These are phyloP conservation scores for Glebionis coronaria DNA, from an alignment of 129 eudicot genomes.

Conservation along the genomic window DNA sequence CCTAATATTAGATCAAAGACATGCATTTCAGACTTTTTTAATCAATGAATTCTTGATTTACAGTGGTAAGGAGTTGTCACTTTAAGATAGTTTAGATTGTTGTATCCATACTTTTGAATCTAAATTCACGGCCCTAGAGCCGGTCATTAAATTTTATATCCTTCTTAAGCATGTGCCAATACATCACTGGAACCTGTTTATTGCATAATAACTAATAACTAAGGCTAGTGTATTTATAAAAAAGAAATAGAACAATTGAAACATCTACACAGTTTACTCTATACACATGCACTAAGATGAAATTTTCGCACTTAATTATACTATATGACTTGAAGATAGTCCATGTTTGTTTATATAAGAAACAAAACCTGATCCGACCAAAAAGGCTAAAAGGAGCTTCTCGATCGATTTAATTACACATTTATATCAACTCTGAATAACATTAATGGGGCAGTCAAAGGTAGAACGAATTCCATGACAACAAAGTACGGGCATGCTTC, in stretches of 20 bases:
- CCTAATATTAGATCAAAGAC: slow-evolving; percentile 9
- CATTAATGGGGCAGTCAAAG: slow-evolving; percentile 67
- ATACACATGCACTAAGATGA: background rate
- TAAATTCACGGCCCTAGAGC: slow-evolving; percentile 3
- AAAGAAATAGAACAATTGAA: too few relatives aligned
- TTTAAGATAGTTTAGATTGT: too few relatives aligned
- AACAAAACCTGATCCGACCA: slow-evolving; percentile 73
- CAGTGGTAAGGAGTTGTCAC: too few relatives aligned
- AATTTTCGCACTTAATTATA: background rate
- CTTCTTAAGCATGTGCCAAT: background rate
- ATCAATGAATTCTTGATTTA: slow-evolving; percentile 6
- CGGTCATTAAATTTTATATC: background rate
- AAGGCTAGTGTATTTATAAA: slow-evolving; percentile 10
- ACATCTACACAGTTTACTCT: too few relatives aligned
- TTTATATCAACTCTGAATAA: slow-evolving; percentile 73
- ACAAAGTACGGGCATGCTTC: slow-evolving; percentile 65
- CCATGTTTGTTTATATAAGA: too few relatives aligned
- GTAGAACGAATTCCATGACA: slow-evolving; percentile 58
- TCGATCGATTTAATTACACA: slow-evolving; percentile 54
- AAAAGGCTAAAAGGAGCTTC: slow-evolving; percentile 56
- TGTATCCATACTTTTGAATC: background rate
- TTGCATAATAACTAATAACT: too few relatives aligned
- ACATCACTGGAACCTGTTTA: too few relatives aligned
- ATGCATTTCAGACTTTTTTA: background rate
- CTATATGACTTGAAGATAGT: too few relatives aligned